Evolutionary conservation across 306 rosid species (phyloP), one percentile per base, ranked within the genome.

Genomic region (Lablab purpureus): DNA sequence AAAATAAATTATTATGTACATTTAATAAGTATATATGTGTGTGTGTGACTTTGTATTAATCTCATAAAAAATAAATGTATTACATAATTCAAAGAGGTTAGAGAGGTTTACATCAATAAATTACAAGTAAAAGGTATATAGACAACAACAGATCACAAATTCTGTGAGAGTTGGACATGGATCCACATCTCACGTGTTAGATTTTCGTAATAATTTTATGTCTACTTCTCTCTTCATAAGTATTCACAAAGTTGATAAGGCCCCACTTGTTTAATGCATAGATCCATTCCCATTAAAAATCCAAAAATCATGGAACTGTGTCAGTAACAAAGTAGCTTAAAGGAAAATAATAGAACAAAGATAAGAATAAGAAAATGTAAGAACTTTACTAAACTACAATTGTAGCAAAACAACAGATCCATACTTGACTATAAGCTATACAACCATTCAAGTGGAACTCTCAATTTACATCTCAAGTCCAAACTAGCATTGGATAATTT

Each of bases 31-130:
- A 32, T 18, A 55, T 32, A 9, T 34, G 27, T 40, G 23, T 28
- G 36, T 30, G 36, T 4, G 40, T 32, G 19, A 64, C 45, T 23
- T 77, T 62, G 34, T 34, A 17, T 36, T 18, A 36, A 23, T 52
- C 32, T 47, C 46, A 63, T 18, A 17, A 27, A 73, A 17, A 21
- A 47, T 30, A 22, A 59, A 2, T 41, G 2, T 32, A 52, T 6
- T 65, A 71, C 6, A 71, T 32, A 50, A 18, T 15, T 78, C 25
- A 23, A 77, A 77, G 28, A 51, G 50, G 71, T 50, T 18, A 46
- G 62, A 30, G 49, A 12, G 0, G 34, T 46, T 60, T 62, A 19
- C 47, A 28, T 45, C 51, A 74, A 21, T 32, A 50, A 51, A 67
- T 51, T 52, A 17, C 81, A 52, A 23, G 40, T 11, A 23, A 43